These are phyloP conservation scores for Acidomyces sp. DNA, from an alignment of 495 filamentous ascomycete genomes.

Conservation along the genomic window DNA sequence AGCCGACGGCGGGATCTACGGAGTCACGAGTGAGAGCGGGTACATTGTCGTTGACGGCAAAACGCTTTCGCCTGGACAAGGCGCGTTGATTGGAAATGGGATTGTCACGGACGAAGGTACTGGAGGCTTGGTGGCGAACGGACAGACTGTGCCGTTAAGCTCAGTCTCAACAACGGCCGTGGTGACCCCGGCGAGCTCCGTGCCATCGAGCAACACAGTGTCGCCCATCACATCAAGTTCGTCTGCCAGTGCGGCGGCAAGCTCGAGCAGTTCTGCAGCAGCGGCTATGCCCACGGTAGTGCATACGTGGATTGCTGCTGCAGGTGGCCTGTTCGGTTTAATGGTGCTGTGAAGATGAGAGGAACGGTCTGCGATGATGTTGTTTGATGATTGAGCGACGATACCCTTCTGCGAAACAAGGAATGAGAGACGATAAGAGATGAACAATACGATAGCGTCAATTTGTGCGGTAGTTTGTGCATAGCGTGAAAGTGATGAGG, in stretches of 20 bases:
- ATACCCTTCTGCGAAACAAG: constrained; percentile 8
- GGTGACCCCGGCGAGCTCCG: not conserved
- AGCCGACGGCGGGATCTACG: constrained; percentile 5
- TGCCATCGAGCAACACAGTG: no score
- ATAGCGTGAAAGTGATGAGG: no score
- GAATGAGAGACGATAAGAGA: no score
- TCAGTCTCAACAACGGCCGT: not conserved
- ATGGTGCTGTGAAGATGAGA: constrained; percentile 6
- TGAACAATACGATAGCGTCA: no score
- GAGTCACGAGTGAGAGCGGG: constrained; percentile 6
- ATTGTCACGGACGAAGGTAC: not conserved
- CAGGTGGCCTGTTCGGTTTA: constrained; percentile 5
- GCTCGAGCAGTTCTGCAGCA: not conserved
- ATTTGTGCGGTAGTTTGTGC: no score
- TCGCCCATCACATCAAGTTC: no score
- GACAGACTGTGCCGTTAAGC: constrained; percentile 1
- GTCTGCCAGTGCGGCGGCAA: not conserved
- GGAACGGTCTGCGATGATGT: no score
- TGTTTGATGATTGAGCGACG: constrained; percentile 1
- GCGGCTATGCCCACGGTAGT: not conserved
- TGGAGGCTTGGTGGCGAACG: constrained; percentile 8
- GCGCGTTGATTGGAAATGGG: constrained; percentile 10
- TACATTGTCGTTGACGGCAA: constrained; percentile 9
- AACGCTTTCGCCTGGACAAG: constrained; percentile 5
- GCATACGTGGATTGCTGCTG: not conserved